Base-by-base conservation (phyloP, 23 red algal species). In the Gracilaria domingensis region DNA sequence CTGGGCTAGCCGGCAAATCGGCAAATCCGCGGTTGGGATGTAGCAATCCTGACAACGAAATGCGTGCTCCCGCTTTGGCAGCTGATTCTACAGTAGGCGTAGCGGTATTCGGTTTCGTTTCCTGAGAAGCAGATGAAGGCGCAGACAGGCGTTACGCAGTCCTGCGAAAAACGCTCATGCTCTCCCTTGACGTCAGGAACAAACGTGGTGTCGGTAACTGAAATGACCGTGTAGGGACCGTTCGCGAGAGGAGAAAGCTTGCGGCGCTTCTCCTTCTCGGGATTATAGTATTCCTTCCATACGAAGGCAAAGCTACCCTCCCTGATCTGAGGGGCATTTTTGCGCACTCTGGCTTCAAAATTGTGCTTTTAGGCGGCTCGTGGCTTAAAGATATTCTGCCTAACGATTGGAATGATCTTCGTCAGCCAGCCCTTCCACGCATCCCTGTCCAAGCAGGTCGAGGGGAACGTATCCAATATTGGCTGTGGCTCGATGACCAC, bases 161-260 rank as follows among this genome's bases (percentile, higher is more conserved):
- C 42, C 18, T 12, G 34, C 44, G 77, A 58, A 28, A 81, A 51
- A 0, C 77, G 50, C 26, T 81, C 39, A 16, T 56, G 55, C 34
- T 81, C 44, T 23, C 48, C 77, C 55, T 81, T 35, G 47, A 81
- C 26, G 25, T 56, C 18, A 53, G 59, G 77, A 0, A 81, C 11
- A 57, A 39, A 48, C 21, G 4, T 81, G 4, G 40, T 34, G 35
- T 53, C 29, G 49, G 11, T 53, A 57, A 57, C 77, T 17, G 77
- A 81, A 18, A 59, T 17, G 25, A 81, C 77, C 55, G 49, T 55
- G 48, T 81, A 61, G 20, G 48, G 77, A 56, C 48, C 44, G 44
- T 81, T 2, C 1, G 77, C 16, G 55, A 81, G 58, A n/a, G 49
- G 21, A 81, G 48, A 28, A 12, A 81, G 48, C 77, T 49, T 61